Evolutionary conservation across 345 rosid genomes (phyloP).

Genomic region (Nephelium lappaceum): DNA sequence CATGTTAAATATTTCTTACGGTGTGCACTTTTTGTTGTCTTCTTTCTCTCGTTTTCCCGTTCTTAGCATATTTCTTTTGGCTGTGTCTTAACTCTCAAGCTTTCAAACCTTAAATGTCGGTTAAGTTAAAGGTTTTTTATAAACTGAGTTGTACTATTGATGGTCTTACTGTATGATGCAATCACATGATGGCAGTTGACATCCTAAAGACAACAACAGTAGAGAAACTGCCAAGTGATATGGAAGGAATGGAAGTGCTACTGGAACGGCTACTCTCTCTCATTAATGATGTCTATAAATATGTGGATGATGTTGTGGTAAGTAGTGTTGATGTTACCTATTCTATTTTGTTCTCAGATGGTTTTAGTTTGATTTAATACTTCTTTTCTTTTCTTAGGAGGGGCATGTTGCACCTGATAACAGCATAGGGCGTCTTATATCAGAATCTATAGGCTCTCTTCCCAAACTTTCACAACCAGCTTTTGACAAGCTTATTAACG

Average conservation of each 20-base stretch:
- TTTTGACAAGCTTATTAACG: constrained; percentile 86
- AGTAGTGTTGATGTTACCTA: constrained; percentile 23
- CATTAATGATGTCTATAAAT: constrained; percentile 72
- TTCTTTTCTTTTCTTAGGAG: constrained; percentile 49
- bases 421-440: constrained; percentile 68
- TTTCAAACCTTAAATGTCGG: background rate
- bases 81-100: background rate
- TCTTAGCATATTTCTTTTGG: too few relatives aligned
- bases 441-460: constrained; percentile 67
- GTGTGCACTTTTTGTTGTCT: background rate
- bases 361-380: constrained; percentile 11
- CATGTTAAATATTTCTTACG: background rate
- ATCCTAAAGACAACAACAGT: constrained; percentile 65
- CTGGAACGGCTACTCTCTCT: constrained; percentile 71
- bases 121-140: background rate
- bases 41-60: background rate
- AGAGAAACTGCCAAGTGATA: constrained; percentile 89
- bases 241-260: constrained; percentile 97
- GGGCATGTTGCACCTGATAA: constrained; percentile 71
- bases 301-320: constrained; percentile 89
- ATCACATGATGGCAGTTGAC: constrained; percentile 49
- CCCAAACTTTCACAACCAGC: constrained; percentile 76
- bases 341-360: background rate
- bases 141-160: background rate
- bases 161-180: background rate